Percentiles rank a stretch among this genome's conserved stretches.
phyloP scores from a whole-genome alignment of 495 filamentous ascomycete genomes.

The Penicillium riverlandense region DNA sequence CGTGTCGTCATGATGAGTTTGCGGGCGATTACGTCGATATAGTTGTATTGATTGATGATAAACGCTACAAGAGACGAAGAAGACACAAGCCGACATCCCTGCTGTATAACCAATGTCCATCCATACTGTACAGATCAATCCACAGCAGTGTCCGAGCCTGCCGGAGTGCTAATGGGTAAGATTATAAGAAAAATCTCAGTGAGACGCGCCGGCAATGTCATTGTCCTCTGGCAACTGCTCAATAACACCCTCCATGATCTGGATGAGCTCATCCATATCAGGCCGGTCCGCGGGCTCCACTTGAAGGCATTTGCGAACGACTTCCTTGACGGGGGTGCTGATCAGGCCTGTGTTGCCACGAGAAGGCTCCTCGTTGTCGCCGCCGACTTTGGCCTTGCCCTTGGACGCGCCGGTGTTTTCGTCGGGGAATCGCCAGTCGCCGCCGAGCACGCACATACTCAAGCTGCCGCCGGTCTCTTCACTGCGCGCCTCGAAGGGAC shows the following conservation, averaged over 20 bases:
- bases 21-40: no score
- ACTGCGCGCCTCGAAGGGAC: conserved; percentile 87
- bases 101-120: not conserved
- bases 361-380: conserved; percentile 15
- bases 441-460: conserved; percentile 83
- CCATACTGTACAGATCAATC: conserved; percentile 4
- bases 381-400: conserved; percentile 42
- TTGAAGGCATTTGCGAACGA: conserved; percentile 79
- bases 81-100: not conserved
- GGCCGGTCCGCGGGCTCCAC: conserved; percentile 92
- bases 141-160: conserved; percentile 10
- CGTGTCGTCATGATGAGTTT: conserved; percentile 4
- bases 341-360: conserved; percentile 38
- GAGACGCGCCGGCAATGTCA: conserved; percentile 22
- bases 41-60: no score
- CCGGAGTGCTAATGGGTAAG: conserved; percentile 7
- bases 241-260: conserved; percentile 69
- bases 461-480: conserved; percentile 94
- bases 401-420: conserved; percentile 56
- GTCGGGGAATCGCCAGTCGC: conserved; percentile 91
- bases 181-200: conserved; percentile 7
- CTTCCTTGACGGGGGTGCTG: conserved; percentile 70
- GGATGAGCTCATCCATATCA: conserved; percentile 83
- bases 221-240: conserved; percentile 68
- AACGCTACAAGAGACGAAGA: no score